Evolutionary conservation across 495 filamentous ascomycete genomes (phyloP).

Genomic region (Neurospora sp.): DNA sequence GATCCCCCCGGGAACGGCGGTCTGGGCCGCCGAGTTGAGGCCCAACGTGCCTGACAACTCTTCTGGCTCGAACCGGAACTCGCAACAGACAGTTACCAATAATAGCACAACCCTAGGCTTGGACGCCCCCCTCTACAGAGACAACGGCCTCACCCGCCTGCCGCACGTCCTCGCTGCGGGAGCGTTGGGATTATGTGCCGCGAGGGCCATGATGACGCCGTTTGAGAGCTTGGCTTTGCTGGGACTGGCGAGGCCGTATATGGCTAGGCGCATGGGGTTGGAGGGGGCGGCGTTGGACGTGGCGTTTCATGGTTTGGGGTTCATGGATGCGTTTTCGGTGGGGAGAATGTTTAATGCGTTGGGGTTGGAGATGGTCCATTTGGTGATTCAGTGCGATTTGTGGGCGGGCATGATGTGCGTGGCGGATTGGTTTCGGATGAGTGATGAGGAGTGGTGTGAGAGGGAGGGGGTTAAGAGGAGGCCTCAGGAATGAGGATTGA

Average conservation of each 20-base stretch:
- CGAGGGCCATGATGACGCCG: slow-evolving; percentile 23
- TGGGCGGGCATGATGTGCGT: slow-evolving; percentile 22
- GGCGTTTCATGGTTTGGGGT: slow-evolving; percentile 13
- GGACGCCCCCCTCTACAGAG: slow-evolving; percentile 24
- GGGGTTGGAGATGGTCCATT: slow-evolving; percentile 22
- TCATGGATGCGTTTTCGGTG: slow-evolving; percentile 10
- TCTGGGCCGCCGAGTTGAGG: slow-evolving; percentile 47
- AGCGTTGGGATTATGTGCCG: slow-evolving; percentile 21
- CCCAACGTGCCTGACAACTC: slow-evolving; percentile 25
- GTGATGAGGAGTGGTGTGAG: slow-evolving; percentile 30
- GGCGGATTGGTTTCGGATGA: slow-evolving; percentile 19
- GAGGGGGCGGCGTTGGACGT: slow-evolving; percentile 13
- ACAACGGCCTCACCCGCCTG: slow-evolving; percentile 26
- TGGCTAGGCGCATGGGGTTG: slow-evolving; percentile 4
- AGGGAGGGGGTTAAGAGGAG: neutral
- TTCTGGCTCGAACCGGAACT: neutral
- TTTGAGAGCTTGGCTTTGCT: slow-evolving; percentile 19
- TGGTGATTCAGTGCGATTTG: slow-evolving; percentile 20
- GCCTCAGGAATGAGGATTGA: neutral
- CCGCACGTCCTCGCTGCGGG: slow-evolving; percentile 27
- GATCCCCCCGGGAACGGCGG: slow-evolving; percentile 22
- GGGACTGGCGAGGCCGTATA: slow-evolving; percentile 19
- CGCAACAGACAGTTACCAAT: neutral
- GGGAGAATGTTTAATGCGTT: slow-evolving; percentile 23
- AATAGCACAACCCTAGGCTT: neutral